These are phyloP conservation scores for Aspergillus fijiensis DNA, from an alignment of 2,329 filamentous ascomycete species.

Conservation along the genomic window DNA sequence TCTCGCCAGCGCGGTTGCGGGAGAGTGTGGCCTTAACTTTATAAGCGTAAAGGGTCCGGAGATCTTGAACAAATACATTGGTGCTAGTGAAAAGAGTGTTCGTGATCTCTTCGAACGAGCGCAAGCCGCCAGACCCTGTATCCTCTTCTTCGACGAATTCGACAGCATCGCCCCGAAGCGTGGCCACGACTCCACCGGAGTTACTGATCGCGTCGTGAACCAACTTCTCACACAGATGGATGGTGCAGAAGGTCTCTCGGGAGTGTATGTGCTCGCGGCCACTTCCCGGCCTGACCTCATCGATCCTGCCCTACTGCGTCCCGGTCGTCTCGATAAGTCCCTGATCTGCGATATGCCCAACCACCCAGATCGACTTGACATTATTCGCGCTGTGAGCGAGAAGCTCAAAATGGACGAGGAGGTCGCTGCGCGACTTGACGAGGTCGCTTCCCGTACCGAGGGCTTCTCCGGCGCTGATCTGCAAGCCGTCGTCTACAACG, in stretches of 20 bases:
- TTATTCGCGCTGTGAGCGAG: constrained; percentile 76
- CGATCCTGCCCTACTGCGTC: constrained; percentile 86
- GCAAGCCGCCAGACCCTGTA: constrained; percentile 81
- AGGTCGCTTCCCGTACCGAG: constrained; percentile 76
- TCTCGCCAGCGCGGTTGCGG: constrained; percentile 92
- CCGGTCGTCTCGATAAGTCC: constrained; percentile 89
- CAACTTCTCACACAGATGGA: constrained; percentile 99
- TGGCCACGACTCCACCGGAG: constrained; percentile 93
- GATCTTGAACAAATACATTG: constrained; percentile 98
- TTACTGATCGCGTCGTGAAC: constrained; percentile 98
- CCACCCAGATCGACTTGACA: constrained; percentile 79
- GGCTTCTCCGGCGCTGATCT: constrained; percentile 94
- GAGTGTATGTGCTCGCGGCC: constrained; percentile 94
- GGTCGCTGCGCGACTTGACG: constrained; percentile 63
- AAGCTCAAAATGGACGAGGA: constrained; percentile 74
- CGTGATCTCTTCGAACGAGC: constrained; percentile 93
- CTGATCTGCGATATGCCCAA: constrained; percentile 86
- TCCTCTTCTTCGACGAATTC: constrained; percentile 98
- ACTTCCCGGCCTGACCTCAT: constrained; percentile 93
- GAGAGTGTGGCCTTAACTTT: constrained; percentile 96
- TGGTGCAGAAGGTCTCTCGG: constrained; percentile 88
- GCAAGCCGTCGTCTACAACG: constrained; percentile 92
- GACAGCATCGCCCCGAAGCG: constrained; percentile 96
- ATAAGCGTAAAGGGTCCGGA: constrained; percentile 98
- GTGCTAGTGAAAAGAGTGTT: constrained; percentile 93